Evolutionary conservation across 441 rosid genomes (phyloP), one percentile per base, ranked within the genome.

Genomic region (Gossypium laxum): DNA sequence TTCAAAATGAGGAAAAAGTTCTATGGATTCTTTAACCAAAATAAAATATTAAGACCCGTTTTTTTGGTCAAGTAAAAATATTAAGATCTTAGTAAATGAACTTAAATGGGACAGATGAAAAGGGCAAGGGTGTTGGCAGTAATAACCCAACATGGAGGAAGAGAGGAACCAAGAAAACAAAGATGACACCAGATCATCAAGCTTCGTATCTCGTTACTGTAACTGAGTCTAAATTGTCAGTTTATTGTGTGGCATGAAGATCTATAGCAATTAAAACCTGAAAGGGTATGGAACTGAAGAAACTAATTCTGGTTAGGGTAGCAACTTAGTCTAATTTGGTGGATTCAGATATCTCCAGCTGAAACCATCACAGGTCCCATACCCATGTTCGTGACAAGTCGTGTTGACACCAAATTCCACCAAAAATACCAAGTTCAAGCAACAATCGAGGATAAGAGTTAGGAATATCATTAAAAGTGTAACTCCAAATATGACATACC

Each of bases 401-500:
- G 4, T 30, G 28, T 5, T 6, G 19, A 63, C 11, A 41, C 32
- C 17, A 43, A 4, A 43, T 7, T 64, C 12, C 34, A 45, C 2
- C 5, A 65, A 65, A 43, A 45, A 12, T 65, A 45, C 38, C 18
- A 10, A 45, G 69, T 41, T n/a, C 68, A 4, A 63, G 68, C 51
- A 60, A 32, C 50, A 65, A 26, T n/a, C 26, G 6, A 64, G 19
- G 34, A 75, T 19, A 48, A 18, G 2, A 21, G 45, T 41, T 12
- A 15, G 43, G 43, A 12, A 41, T 28, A 55, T 15, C 32, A 72
- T 50, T 19, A 22, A 45, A 64, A 65, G 47, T 43, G 14, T 43
- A 32, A 71, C n/a, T 26, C 74, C 17, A 74, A 72, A 74, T 73
- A 38, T 77, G 55, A 51, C 15, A 57, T 76, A 86, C 96, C 90